Conservation (phyloP, 163 green algal genomes). For the Scenedesmus sp. region DNA sequence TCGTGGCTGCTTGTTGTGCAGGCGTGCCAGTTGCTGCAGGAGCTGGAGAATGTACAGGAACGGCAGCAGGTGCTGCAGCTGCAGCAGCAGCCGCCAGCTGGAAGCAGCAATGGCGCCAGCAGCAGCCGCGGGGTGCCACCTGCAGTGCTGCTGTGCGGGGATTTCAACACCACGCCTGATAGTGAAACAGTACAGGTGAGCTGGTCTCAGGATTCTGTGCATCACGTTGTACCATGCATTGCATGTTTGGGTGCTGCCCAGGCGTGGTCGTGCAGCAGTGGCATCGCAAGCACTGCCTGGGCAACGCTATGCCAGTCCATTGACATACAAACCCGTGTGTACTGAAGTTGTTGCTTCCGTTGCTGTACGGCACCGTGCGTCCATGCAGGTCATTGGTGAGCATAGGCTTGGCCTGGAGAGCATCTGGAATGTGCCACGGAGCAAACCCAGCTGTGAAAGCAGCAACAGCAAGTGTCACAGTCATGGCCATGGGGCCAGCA, state of each 20-base stretch:
- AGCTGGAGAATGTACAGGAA: slow-evolving; percentile 6
- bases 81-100: slow-evolving; percentile 14
- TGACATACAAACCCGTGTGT: background rate
- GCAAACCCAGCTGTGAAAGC: background rate
- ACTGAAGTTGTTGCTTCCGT: background rate
- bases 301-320: background rate
- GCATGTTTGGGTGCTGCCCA: background rate
- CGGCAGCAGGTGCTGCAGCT: slow-evolving; percentile 33
- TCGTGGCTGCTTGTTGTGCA: background rate
- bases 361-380: background rate
- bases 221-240: background rate
- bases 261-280: too few relatives aligned
- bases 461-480: slow-evolving; percentile 23
- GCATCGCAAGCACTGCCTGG: background rate
- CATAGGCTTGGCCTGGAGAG: slow-evolving; percentile 57
- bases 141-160: slow-evolving; percentile 75
- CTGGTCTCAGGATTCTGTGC: background rate
- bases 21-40: slow-evolving; percentile 41
- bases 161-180: slow-evolving; percentile 79
- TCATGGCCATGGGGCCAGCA: slow-evolving; percentile 1
- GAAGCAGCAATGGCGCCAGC: slow-evolving; percentile 48
- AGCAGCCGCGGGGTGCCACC: slow-evolving; percentile 31
- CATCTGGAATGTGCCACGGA: slow-evolving; percentile 55
- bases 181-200: slow-evolving; percentile 65
- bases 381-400: slow-evolving; percentile 47